Percentiles rank a stretch among this genome's conserved stretches.
Evolutionary conservation across 495 filamentous ascomycete species (phyloP).

Genomic region (Daldinia vernicosa): DNA sequence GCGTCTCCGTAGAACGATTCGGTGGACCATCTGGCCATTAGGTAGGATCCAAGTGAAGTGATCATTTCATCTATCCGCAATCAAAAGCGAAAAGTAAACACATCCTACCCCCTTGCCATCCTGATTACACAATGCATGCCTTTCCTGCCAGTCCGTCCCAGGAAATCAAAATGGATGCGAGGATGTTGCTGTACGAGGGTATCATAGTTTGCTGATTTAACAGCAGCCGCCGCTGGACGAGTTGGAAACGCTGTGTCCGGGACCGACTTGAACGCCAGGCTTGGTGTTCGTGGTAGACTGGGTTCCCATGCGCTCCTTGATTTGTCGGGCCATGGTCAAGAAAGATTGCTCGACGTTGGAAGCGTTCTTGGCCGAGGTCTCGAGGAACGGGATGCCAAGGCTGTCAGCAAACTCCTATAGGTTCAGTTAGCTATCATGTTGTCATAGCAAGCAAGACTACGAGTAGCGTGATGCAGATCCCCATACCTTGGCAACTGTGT

Average conservation of each 20-base stretch:
- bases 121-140: conserved; percentile 81
- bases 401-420: conserved; percentile 96
- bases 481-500: conserved; percentile 96
- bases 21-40: conserved; percentile 28
- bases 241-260: conserved; percentile 93
- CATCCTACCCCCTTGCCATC: conserved; percentile 73
- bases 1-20: conserved; percentile 22
- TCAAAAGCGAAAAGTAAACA: conserved; percentile 45
- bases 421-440: conserved; percentile 30
- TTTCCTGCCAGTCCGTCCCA: conserved; percentile 90
- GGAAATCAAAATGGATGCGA: conserved; percentile 68
- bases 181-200: conserved; percentile 43
- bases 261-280: conserved; percentile 92
- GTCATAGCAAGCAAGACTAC: conserved; percentile 4
- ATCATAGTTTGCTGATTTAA: conserved; percentile 62
- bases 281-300: conserved; percentile 96
- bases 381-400: conserved; percentile 98
- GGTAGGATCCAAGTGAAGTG: conserved; percentile 45
- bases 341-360: conserved; percentile 99
- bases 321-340: conserved; percentile 99
- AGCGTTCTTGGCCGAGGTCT: conserved; percentile 99
- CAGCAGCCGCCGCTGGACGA: conserved; percentile 93
- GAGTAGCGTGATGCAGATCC: conserved; percentile 1
- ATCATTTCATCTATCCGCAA: conserved; percentile 46
- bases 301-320: conserved; percentile 99